Percentiles rank a stretch among this genome's conserved stretches.
Conservation (phyloP, 176 grass and related monocot species). For the Musa troglodytarum region DNA sequence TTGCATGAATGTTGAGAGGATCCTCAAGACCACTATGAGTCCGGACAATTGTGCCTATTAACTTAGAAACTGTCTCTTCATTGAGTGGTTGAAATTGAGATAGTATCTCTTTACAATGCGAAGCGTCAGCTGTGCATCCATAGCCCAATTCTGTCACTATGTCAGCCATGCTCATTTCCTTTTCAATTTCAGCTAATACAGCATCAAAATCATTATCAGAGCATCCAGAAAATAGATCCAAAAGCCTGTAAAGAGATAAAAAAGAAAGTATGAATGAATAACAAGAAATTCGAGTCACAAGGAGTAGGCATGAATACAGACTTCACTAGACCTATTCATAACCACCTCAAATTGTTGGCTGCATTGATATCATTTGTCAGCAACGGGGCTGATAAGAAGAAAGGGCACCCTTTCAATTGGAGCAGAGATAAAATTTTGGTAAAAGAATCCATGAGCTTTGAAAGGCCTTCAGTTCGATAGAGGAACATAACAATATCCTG, state of each 20-base stretch:
- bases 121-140: constrained; percentile 48
- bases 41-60: constrained; percentile 57
- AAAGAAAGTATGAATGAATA: not conserved
- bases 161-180: constrained; percentile 55
- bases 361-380: constrained; percentile 36
- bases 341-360: constrained; percentile 39
- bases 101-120: constrained; percentile 58
- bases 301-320: not conserved
- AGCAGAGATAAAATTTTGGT: constrained; percentile 61
- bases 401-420: constrained; percentile 42
- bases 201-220: constrained; percentile 49
- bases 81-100: constrained; percentile 69
- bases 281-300: not conserved
- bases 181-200: constrained; percentile 63
- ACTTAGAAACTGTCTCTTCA: constrained; percentile 57
- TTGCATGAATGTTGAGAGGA: constrained; percentile 51
- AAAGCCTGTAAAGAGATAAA: constrained; percentile 35
- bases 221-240: constrained; percentile 34
- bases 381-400: constrained; percentile 40
- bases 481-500: constrained; percentile 88
- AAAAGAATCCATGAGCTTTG: constrained; percentile 62
- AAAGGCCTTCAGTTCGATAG: constrained; percentile 57
- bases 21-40: constrained; percentile 44
- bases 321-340: constrained; percentile 2
- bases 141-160: constrained; percentile 62